phyloP scores from a whole-genome alignment of 2,329 filamentous ascomycete species.

The Amylocarpus encephaloides region DNA sequence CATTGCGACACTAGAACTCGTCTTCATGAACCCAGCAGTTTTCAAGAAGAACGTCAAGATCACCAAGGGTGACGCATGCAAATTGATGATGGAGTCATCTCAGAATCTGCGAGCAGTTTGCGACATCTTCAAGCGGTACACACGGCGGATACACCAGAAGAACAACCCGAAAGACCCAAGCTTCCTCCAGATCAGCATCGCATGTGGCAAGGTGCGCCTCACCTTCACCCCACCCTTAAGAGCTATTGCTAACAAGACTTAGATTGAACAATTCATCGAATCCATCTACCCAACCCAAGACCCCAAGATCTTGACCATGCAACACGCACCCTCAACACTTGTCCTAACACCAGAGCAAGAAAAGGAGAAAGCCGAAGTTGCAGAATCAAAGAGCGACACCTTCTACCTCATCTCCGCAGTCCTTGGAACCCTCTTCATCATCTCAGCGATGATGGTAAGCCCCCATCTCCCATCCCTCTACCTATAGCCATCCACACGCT shows the following conservation, averaged over 20 bases:
- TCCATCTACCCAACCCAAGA: conserved; percentile 83
- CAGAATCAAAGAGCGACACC: conserved; percentile 48
- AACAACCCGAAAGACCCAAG: conserved; percentile 91
- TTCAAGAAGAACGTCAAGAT: conserved; percentile 92
- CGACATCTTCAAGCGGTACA: conserved; percentile 73
- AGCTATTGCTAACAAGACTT: conserved; percentile 9
- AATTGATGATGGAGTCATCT: conserved; percentile 85
- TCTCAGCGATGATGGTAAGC: conserved; percentile 73
- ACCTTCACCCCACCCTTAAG: neutral
- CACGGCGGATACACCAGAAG: conserved; percentile 80
- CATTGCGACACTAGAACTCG: conserved; percentile 85
- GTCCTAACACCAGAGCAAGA: conserved; percentile 33
- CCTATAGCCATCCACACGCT: neutral
- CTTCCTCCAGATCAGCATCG: conserved; percentile 84
- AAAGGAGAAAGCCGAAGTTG: conserved; percentile 15
- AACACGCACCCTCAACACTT: conserved; percentile 34
- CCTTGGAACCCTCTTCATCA: conserved; percentile 59
- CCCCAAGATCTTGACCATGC: conserved; percentile 49
- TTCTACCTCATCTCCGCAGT: conserved; percentile 62
- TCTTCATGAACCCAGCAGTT: conserved; percentile 85
- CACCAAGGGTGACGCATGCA: conserved; percentile 87
- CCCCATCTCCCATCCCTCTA: neutral
- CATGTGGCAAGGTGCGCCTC: conserved; percentile 69
- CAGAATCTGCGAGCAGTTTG: conserved; percentile 81
- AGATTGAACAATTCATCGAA: conserved; percentile 96